Evolutionary conservation across 306 rosid species (phyloP).

Genomic region (Sechiopsis laciniata): DNA sequence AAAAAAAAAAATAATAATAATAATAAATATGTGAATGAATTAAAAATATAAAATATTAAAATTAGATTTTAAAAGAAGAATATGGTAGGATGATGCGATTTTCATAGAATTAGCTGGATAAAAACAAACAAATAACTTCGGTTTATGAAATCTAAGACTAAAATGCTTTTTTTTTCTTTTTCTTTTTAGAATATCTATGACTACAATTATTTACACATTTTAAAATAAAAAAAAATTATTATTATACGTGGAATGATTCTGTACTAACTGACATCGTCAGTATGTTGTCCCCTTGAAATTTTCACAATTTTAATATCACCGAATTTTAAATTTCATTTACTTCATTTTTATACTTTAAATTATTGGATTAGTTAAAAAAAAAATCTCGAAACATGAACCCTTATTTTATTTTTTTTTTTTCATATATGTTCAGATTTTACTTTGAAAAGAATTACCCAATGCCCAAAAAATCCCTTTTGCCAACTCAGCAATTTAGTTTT

Average conservation of each 20-base stretch:
- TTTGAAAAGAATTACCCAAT: conserved; percentile 5
- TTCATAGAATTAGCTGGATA: conserved; percentile 2
- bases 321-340: not conserved
- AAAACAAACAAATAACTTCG: not conserved
- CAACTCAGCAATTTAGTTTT: not conserved
- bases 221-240: not conserved
- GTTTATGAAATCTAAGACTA: conserved; percentile 4
- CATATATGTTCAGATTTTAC: not conserved
- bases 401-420: not conserved
- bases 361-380: not conserved
- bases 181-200: no score
- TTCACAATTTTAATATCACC: not conserved
- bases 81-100: not conserved
- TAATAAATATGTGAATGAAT: no score
- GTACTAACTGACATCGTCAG: not conserved
- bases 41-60: no score
- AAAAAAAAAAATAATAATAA: no score
- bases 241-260: conserved; percentile 11
- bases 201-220: not conserved
- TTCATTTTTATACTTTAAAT: not conserved
- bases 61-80: not conserved
- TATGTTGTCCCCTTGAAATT: not conserved
- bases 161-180: no score
- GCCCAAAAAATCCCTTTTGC: conserved; percentile 19
- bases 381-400: not conserved